Evolutionary conservation across 2,329 filamentous ascomycete species (phyloP).

Genomic region (Trichoderma hamatum): DNA sequence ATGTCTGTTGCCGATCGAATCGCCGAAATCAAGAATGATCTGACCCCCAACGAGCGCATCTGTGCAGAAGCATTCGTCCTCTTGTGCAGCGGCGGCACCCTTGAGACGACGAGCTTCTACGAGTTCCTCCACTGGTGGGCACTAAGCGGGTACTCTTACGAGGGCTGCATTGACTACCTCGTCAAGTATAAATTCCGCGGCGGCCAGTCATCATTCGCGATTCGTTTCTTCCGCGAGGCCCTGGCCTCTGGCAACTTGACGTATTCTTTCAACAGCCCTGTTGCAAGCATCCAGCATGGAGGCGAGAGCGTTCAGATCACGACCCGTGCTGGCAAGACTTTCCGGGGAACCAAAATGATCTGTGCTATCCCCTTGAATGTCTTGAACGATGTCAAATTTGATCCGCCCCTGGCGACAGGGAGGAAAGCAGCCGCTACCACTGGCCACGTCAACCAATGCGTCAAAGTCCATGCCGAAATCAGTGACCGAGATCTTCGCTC

Average conservation of each 20-base stretch:
- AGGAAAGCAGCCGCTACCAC: constrained; percentile 16
- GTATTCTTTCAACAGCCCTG: constrained; percentile 18
- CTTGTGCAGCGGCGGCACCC: constrained; percentile 15
- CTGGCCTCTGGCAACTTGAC: constrained; percentile 13
- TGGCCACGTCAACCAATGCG: constrained; percentile 19
- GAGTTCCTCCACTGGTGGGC: constrained; percentile 23
- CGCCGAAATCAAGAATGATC: constrained; percentile 13
- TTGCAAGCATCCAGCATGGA: constrained; percentile 10
- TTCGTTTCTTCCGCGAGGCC: constrained; percentile 17
- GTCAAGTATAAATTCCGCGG: constrained; percentile 21
- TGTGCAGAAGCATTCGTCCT: constrained; percentile 15
- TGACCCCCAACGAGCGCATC: constrained; percentile 19
- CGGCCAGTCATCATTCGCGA: constrained; percentile 17
- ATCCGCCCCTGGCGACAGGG: constrained; percentile 1
- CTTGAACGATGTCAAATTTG: constrained; percentile 17
- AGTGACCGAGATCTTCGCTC: constrained; percentile 20
- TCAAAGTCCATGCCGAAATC: constrained; percentile 23
- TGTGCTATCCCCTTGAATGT: constrained; percentile 21
- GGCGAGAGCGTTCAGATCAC: constrained; percentile 12
- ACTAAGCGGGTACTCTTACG: constrained; percentile 19
- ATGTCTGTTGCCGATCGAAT: constrained; percentile 19
- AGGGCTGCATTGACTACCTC: constrained; percentile 19
- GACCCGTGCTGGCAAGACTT: constrained; percentile 8
- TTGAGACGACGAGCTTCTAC: constrained; percentile 22
- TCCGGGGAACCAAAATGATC: constrained; percentile 11